These are phyloP conservation scores for Colletotrichum eremochloae DNA, from an alignment of 2,329 filamentous ascomycete genomes.

Conservation along the genomic window DNA sequence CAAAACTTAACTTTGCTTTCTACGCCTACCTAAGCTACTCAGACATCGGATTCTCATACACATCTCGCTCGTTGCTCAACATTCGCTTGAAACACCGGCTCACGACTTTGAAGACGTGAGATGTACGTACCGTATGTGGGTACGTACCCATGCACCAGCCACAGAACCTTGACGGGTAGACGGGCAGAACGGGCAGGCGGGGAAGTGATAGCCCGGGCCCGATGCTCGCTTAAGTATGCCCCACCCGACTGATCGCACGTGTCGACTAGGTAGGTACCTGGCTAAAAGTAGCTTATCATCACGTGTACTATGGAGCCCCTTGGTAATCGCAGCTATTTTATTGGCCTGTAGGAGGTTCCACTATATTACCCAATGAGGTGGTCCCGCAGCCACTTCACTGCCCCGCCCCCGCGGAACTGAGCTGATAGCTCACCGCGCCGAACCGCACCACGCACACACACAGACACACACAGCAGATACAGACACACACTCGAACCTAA, in stretches of 20 bases:
- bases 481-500: constrained; percentile 3
- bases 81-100: constrained; percentile 10
- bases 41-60: constrained; percentile 17
- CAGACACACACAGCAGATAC: neutral
- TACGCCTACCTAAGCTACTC: neutral
- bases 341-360: constrained; percentile 2
- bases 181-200: no score
- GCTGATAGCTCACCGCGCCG: constrained; percentile 18
- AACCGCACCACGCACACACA: constrained; percentile 7
- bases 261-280: no score
- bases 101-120: no score
- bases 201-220: no score
- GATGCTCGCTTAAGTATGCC: no score
- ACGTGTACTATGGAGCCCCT: constrained; percentile 9
- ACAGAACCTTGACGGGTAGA: no score
- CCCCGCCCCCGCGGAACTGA: constrained; percentile 10
- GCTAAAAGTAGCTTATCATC: constrained; percentile 8
- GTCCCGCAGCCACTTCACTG: neutral
- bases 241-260: no score
- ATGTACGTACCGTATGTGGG: no score
- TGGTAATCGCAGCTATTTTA: constrained; percentile 15
- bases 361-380: neutral
- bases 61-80: constrained; percentile 16
- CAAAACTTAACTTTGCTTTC: neutral
- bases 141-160: no score